Conservation (phyloP, 345 rosid genomes). For the Eucalyptus polyanthemos region DNA sequence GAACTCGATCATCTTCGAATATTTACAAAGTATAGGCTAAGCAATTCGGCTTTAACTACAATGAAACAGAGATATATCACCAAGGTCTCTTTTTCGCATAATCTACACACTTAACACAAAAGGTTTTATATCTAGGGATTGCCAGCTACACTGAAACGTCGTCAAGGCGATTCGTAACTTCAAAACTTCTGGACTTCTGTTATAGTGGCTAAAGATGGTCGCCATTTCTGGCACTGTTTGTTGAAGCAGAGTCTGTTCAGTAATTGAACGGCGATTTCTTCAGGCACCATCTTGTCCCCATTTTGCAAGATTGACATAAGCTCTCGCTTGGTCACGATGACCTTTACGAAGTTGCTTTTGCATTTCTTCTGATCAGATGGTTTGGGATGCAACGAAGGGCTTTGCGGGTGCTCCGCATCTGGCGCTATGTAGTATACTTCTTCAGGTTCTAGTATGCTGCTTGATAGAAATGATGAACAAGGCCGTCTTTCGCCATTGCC, state of each 20-base stretch:
- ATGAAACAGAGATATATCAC: background rate
- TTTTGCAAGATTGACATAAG: constrained; percentile 18
- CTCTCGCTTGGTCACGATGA: constrained; percentile 33
- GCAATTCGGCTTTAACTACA: background rate
- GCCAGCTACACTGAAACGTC: background rate
- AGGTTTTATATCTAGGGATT: background rate
- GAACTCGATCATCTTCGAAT: background rate
- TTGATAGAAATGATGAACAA: background rate
- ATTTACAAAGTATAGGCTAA: background rate
- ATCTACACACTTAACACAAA: background rate
- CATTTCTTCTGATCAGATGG: background rate
- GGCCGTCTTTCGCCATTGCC: background rate
- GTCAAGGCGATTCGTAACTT: background rate
- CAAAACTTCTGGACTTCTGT: constrained; percentile 18
- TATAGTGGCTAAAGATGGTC: constrained; percentile 40
- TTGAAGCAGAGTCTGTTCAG: background rate
- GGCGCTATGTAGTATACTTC: background rate
- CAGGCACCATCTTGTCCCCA: background rate
- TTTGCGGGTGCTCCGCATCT: background rate
- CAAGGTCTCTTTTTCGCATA: background rate
- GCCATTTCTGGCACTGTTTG: constrained; percentile 26
- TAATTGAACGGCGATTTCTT: constrained; percentile 1
- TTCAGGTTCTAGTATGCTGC: background rate
- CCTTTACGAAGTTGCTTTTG: constrained; percentile 8
- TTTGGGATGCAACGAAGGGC: background rate